A percentile compares a stretch with the other conserved stretches of the same genome.
Conservation (phyloP, 441 rosid genomes). For the Eruca vesicaria region DNA sequence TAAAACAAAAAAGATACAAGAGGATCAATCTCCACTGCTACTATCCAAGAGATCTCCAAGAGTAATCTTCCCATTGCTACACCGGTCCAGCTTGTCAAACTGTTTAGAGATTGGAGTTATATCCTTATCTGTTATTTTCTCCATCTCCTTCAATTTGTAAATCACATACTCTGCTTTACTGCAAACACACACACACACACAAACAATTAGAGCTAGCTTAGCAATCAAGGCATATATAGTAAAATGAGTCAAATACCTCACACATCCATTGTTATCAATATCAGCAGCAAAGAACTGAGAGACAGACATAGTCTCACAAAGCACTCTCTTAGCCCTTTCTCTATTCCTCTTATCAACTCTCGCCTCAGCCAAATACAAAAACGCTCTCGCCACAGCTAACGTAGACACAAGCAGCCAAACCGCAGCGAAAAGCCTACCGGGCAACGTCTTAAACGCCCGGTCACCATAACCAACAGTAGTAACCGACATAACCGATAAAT, state of each 20-base stretch:
- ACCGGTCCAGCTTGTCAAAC: constrained; percentile 74
- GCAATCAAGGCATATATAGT: background rate
- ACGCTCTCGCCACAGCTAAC: constrained; percentile 83
- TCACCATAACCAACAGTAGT: constrained; percentile 95
- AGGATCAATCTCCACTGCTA: constrained; percentile 17
- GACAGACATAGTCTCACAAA: constrained; percentile 80
- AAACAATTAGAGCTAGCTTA: background rate
- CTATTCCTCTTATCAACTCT: constrained; percentile 86
- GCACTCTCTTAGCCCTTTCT: constrained; percentile 80
- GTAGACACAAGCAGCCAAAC: constrained; percentile 93
- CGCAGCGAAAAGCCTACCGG: constrained; percentile 78
- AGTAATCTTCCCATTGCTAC: constrained; percentile 84
- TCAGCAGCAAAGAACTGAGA: constrained; percentile 92
- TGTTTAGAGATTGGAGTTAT: constrained; percentile 58
- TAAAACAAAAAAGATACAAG: constrained; percentile 6
- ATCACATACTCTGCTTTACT: constrained; percentile 91
- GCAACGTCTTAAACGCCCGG: constrained; percentile 61
- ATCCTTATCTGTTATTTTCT: constrained; percentile 76
- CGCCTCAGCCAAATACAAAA: constrained; percentile 79
- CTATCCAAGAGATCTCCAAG: constrained; percentile 75
- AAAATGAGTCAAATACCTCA: constrained; percentile 49
- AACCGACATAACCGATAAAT: constrained; percentile 93
- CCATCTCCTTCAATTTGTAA: constrained; percentile 94
- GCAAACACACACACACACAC: constrained; percentile 18
- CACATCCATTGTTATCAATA: constrained; percentile 79